A percentile compares a stretch with the other conserved stretches of the same genome.
Evolutionary conservation across 345 rosid species (phyloP).

Genomic region (Cardamine occulta): DNA sequence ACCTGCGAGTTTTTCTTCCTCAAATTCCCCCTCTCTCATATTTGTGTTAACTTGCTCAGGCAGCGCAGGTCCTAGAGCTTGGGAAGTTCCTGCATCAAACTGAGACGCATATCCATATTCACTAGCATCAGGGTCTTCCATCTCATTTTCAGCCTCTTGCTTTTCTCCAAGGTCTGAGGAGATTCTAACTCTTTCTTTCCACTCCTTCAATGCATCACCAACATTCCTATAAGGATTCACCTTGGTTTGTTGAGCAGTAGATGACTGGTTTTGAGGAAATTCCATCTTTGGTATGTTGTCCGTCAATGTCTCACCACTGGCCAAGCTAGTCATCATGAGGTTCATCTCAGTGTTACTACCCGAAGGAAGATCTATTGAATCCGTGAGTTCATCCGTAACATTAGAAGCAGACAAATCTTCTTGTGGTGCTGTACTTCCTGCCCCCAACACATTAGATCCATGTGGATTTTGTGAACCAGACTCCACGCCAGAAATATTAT

Average conservation of each 20-base stretch:
- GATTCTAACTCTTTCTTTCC: slow-evolving; percentile 89
- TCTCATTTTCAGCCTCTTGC: slow-evolving; percentile 55
- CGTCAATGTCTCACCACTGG: slow-evolving; percentile 55
- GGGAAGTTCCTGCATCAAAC: slow-evolving; percentile 76
- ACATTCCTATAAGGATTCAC: slow-evolving; percentile 79
- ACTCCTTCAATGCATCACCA: slow-evolving; percentile 88
- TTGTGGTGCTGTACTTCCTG: slow-evolving; percentile 56
- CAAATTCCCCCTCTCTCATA: slow-evolving; percentile 50
- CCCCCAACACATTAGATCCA: slow-evolving; percentile 50
- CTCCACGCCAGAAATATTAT: slow-evolving; percentile 52
- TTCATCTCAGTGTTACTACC: slow-evolving; percentile 57
- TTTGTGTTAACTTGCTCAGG: slow-evolving; percentile 73
- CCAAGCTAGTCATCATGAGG: slow-evolving; percentile 51
- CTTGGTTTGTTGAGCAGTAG: slow-evolving; percentile 52
- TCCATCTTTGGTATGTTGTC: slow-evolving; percentile 52
- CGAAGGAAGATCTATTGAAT: slow-evolving; percentile 56
- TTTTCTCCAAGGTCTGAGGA: slow-evolving; percentile 66
- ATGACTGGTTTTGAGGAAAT: slow-evolving; percentile 52
- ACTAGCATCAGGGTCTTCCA: slow-evolving; percentile 70
- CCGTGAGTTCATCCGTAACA: slow-evolving; percentile 51
- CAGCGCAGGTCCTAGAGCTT: slow-evolving; percentile 87
- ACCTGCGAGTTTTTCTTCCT: slow-evolving; percentile 52
- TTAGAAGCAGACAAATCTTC: slow-evolving; percentile 51
- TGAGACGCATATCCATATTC: slow-evolving; percentile 82
- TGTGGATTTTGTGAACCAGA: slow-evolving; percentile 60